phyloP scores from a whole-genome alignment of 2,329 filamentous ascomycete species.

The Aspergillus sp. region DNA sequence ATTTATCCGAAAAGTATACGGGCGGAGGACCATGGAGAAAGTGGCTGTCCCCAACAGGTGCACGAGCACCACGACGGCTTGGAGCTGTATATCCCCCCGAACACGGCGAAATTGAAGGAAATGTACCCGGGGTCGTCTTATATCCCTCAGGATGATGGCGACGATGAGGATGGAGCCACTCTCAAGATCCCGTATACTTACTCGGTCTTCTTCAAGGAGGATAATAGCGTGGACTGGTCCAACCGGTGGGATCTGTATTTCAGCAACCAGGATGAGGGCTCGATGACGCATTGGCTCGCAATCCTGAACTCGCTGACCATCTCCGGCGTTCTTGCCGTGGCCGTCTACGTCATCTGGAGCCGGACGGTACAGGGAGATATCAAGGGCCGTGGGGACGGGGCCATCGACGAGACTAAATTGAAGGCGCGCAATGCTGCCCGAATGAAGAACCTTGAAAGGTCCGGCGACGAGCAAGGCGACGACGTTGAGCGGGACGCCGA shows the following conservation, averaged over 20 bases:
- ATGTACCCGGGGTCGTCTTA: slow-evolving; percentile 62
- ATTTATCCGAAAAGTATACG: slow-evolving; percentile 84
- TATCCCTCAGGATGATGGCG: slow-evolving; percentile 55
- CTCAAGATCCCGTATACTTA: slow-evolving; percentile 81
- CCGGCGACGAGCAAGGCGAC: slow-evolving; percentile 55
- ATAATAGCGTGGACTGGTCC: slow-evolving; percentile 75
- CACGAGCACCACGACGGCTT: slow-evolving; percentile 63
- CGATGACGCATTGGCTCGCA: slow-evolving; percentile 81
- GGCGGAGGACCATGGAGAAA: slow-evolving; percentile 58
- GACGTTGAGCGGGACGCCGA: slow-evolving; percentile 56
- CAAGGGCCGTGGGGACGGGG: slow-evolving; percentile 67
- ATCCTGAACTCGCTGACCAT: slow-evolving; percentile 87
- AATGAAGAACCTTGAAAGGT: slow-evolving; percentile 55
- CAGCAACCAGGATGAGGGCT: slow-evolving; percentile 79
- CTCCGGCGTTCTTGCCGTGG: slow-evolving; percentile 72
- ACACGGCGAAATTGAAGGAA: slow-evolving; percentile 56
- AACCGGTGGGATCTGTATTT: slow-evolving; percentile 89
- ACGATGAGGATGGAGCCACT: slow-evolving; percentile 63
- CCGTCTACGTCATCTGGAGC: slow-evolving; percentile 77
- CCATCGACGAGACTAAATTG: slow-evolving; percentile 65
- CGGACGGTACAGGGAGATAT: slow-evolving; percentile 77
- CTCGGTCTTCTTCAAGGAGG: slow-evolving; percentile 85
- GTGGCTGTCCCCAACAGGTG: slow-evolving; percentile 68
- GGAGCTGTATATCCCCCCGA: slow-evolving; percentile 66
- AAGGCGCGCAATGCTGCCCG: slow-evolving; percentile 36